A percentile compares a stretch with the other conserved stretches of the same genome.
phyloP scores from a whole-genome alignment of 257 asterid species.

The Linaria vulgaris region DNA sequence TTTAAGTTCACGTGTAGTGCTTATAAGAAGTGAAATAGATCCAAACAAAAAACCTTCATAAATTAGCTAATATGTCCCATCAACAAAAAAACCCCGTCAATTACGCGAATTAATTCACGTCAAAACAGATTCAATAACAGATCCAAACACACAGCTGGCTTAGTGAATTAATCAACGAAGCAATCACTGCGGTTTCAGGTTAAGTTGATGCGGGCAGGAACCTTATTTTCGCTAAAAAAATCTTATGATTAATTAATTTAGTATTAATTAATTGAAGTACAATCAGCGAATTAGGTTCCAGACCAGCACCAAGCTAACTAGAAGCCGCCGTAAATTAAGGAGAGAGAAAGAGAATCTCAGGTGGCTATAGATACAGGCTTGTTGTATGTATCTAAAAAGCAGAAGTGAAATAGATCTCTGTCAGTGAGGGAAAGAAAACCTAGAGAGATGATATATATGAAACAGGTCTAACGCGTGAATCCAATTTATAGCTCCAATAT shows the following conservation, averaged over 20 bases:
- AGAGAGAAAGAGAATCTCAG: not conserved
- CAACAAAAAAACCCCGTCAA: no score
- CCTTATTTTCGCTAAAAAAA: conserved; percentile 25
- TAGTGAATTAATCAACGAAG: no score
- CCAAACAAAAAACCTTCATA: no score
- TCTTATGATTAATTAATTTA: not conserved
- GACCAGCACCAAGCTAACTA: conserved; percentile 76
- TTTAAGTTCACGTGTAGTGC: no score
- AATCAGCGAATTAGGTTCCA: conserved; percentile 34
- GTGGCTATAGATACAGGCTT: not conserved
- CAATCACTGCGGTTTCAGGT: conserved; percentile 51
- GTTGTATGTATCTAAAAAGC: not conserved
- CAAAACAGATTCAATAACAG: no score
- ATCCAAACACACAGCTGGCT: not conserved
- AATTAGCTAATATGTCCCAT: no score
- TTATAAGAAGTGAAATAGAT: no score
- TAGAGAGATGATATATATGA: no score
- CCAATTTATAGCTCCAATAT: no score
- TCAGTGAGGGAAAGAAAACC: no score
- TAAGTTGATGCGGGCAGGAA: conserved; percentile 73
- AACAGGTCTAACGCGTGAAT: not conserved
- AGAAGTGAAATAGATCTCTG: no score
- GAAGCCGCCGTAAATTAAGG: conserved; percentile 46
- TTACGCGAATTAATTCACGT: no score
- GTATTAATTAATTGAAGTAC: not conserved